Base-by-base conservation (phyloP, 352 stramenopile species). In the Blastocystis hominis region DNA sequence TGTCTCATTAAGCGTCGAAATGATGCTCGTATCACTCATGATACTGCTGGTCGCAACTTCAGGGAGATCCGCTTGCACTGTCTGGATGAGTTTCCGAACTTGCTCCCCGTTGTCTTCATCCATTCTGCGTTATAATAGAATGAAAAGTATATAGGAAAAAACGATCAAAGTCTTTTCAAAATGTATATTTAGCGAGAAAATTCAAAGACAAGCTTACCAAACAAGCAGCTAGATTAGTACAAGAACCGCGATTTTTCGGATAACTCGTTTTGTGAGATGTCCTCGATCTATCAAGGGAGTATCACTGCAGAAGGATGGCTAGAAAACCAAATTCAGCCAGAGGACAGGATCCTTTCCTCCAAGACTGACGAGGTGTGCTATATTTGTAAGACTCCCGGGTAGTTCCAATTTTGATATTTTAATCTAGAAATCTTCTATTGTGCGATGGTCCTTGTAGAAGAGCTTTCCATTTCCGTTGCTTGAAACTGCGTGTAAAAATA, bases 321-420 rank as follows among this genome's bases (percentile, higher is more conserved):
- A 20, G 72, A 30, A 42, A 84, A 56, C 13, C 30, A 46, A n/a
- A 84, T 84, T 17, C 20, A 15, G 10, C n/a, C 40, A 17, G 54
- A 68, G 30, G 72, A 84, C 44, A 34, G 34, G 13, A 53, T 15
- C 36, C 1, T 59, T 10, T 24, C 54, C 0, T 62, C 59, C 47
- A 30, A n/a, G 5, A 44, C 72, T 15, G 53, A 64, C 47, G 72
- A 84, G 44, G 46, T 69, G 2, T 84, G 72, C 36, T 84, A 53
- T 10, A 84, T 84, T 36, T 84, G 72, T 30, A 84, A 84, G 44
- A 84, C 54, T 30, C 72, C 72, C 34, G 72, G 72, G 72, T 84
- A 68, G 15, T 15, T 40, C 10, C 42, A 17, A 6, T 69, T 0
- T 34, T 20, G 50, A 53, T 36, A 15, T 0, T 13, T 84, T 0